Evolutionary conservation across 2,329 filamentous ascomycete genomes (phyloP).

Genomic region (Fusarium brachygibbosum): DNA sequence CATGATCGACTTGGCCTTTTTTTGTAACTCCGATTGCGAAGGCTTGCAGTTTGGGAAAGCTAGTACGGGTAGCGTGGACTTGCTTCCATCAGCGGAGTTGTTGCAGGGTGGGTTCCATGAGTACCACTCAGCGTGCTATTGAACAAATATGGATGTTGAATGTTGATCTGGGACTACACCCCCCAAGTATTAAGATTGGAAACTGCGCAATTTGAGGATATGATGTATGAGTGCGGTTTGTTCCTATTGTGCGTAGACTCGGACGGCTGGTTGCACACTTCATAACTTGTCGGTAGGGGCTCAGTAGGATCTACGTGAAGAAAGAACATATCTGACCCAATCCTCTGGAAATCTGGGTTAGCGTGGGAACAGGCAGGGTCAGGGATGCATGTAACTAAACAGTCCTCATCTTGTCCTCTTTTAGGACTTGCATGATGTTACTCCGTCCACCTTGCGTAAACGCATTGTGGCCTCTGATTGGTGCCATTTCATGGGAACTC

Average conservation of each 20-base stretch:
- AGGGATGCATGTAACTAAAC: slow-evolving; percentile 38
- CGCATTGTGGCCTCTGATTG: slow-evolving; percentile 22
- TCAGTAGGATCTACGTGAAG: slow-evolving; percentile 31
- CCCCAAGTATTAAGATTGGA: not conserved
- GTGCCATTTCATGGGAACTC: slow-evolving; percentile 10
- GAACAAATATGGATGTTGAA: not conserved
- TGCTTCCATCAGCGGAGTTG: slow-evolving; percentile 13
- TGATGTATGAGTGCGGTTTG: not conserved
- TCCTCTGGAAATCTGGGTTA: slow-evolving; percentile 43
- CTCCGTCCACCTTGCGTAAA: slow-evolving; percentile 7
- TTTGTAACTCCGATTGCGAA: not conserved
- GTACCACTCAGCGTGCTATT: not conserved
- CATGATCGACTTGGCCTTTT: slow-evolving; percentile 16
- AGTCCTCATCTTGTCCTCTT: slow-evolving; percentile 42
- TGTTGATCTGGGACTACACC: not conserved
- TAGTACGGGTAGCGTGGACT: slow-evolving; percentile 23
- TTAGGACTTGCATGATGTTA: slow-evolving; percentile 34
- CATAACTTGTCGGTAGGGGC: not conserved
- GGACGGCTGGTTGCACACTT: not conserved
- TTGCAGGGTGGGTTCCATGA: not conserved
- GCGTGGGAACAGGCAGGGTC: slow-evolving; percentile 44
- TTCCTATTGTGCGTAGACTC: not conserved
- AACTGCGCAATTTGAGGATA: not conserved
- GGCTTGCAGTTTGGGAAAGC: slow-evolving; percentile 23
- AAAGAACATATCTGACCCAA: slow-evolving; percentile 42